Evolutionary conservation across 305 asterid species (phyloP).

Genomic region (Ilex paraguariensis): DNA sequence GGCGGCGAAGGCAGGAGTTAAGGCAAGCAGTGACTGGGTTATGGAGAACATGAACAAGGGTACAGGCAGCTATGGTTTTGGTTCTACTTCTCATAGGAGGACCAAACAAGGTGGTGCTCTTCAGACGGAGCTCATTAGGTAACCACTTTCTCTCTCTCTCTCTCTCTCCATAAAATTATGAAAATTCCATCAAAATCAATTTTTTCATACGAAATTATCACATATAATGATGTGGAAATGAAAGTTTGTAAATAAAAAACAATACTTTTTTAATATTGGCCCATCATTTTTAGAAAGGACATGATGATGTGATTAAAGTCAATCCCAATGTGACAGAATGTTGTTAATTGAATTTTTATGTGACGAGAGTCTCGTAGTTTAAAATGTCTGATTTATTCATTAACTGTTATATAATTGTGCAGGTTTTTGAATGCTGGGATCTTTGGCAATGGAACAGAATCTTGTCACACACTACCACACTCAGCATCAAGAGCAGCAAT

Average conservation of each 20-base stretch:
- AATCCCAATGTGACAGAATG: too few species aligned
- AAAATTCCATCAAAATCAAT: too few species aligned
- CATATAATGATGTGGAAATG: too few species aligned
- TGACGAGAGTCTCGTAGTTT: too few species aligned
- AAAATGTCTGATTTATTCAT: too few species aligned
- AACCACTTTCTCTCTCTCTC: slow-evolving; percentile 29
- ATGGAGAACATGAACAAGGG: slow-evolving; percentile 89
- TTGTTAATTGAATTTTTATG: too few species aligned
- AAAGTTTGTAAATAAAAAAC: too few species aligned
- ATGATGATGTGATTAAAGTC: too few species aligned
- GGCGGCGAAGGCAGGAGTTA: slow-evolving; percentile 73
- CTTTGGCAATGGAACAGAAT: slow-evolving; percentile 65
- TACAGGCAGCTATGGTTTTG: slow-evolving; percentile 81
- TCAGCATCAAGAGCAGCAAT: slow-evolving; percentile 84
- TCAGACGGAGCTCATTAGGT: slow-evolving; percentile 91
- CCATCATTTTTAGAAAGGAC: too few species aligned
- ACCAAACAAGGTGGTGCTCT: slow-evolving; percentile 88
- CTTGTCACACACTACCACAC: slow-evolving; percentile 60
- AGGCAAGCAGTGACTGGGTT: slow-evolving; percentile 93
- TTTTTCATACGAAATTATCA: too few species aligned
- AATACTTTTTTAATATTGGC: too few species aligned
- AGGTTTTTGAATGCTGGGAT: slow-evolving; percentile 82
- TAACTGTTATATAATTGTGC: not conserved
- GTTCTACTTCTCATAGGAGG: slow-evolving; percentile 82
- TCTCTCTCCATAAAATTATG: too few species aligned